Conservation (phyloP, 1,284 basidiomycete species). For the Sparassis latifolia region DNA sequence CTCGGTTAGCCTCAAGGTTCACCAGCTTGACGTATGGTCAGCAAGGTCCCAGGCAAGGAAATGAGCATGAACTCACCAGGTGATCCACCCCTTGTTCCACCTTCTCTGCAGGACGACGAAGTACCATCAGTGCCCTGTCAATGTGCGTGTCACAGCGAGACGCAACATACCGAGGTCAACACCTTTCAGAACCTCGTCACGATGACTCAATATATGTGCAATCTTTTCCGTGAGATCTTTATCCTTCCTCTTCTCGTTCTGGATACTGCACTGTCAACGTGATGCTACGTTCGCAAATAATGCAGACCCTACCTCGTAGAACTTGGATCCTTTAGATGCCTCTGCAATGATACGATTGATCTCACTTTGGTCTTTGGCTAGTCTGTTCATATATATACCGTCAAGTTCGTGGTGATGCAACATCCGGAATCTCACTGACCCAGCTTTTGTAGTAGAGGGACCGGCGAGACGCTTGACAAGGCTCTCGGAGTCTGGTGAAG, state of each 20-base stretch:
- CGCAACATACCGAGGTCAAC: conserved; percentile 52
- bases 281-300: background rate
- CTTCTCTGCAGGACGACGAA: conserved; percentile 30
- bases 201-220: conserved; percentile 51
- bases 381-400: conserved; percentile 29
- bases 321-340: conserved; percentile 78
- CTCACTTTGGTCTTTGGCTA: conserved; percentile 72
- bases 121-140: background rate
- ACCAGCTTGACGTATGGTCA: conserved; percentile 43
- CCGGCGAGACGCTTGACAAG: conserved; percentile 70
- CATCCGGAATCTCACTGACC: conserved; percentile 31
- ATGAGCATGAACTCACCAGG: conserved; percentile 29
- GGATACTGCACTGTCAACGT: background rate
- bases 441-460: conserved; percentile 72
- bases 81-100: conserved; percentile 50
- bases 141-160: background rate
- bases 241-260: conserved; percentile 83
- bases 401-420: background rate
- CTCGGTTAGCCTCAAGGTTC: conserved; percentile 72
- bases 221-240: conserved; percentile 74
- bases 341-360: conserved; percentile 78
- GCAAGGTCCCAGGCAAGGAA: background rate
- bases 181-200: conserved; percentile 54
- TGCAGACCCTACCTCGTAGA: conserved; percentile 60
- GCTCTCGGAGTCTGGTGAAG: conserved; percentile 58